Evolutionary conservation across 352 stramenopile species (phyloP).

Genomic region (Pythium grandisporangium): DNA sequence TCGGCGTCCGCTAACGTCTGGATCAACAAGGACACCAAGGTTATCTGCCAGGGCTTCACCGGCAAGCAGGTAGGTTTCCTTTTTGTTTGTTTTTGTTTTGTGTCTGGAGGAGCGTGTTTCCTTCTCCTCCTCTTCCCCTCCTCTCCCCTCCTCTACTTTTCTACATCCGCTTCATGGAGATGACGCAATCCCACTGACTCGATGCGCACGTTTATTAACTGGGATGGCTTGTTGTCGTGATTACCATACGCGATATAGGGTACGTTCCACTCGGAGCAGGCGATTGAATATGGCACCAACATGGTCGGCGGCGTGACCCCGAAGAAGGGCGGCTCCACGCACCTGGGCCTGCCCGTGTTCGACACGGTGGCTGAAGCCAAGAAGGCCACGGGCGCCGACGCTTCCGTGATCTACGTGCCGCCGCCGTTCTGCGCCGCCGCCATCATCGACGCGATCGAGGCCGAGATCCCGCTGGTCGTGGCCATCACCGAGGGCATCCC

Average conservation of each 20-base stretch:
- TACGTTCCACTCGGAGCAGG: conserved; percentile 98
- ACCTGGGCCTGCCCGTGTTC: conserved; percentile 99
- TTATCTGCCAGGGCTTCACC: conserved; percentile 99
- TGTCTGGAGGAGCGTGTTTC: no score
- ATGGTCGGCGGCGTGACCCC: conserved; percentile 99
- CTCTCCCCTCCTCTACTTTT: no score
- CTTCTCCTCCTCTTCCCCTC: no score
- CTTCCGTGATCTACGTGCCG: conserved; percentile 99
- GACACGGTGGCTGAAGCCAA: conserved; percentile 92
- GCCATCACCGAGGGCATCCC: conserved; percentile 99
- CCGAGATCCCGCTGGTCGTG: conserved; percentile 94
- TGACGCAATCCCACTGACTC: no score
- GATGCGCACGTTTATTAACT: no score
- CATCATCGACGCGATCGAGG: conserved; percentile 98
- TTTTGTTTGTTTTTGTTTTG: no score
- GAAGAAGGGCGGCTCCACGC: conserved; percentile 96
- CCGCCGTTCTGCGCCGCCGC: conserved; percentile 96
- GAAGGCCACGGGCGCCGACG: conserved; percentile 87
- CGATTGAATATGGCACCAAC: conserved; percentile 99
- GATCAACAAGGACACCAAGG: conserved; percentile 99
- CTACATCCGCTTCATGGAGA: no score
- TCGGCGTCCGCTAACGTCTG: conserved; percentile 98
- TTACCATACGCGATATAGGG: conserved; percentile 40
- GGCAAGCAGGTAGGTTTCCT: conserved; percentile 92
- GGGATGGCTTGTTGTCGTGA: conserved; percentile 1